Conservation (phyloP, 2,329 filamentous ascomycete species). For the Fusarium guadeloupense region DNA sequence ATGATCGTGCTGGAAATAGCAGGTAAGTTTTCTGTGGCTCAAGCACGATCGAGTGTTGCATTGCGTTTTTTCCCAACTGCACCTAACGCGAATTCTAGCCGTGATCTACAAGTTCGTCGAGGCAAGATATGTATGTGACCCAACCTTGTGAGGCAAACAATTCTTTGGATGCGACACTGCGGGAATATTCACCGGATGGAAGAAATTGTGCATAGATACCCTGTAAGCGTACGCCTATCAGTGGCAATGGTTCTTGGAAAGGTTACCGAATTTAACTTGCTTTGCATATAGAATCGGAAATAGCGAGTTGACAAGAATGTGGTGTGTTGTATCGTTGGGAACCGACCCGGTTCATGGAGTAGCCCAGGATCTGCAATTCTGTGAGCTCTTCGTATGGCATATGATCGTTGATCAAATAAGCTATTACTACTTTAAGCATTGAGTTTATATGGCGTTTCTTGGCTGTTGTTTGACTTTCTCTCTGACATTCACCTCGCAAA, state of each 20-base stretch:
- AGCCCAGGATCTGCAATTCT: neutral
- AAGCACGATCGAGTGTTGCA: constrained; percentile 18
- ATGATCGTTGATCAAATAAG: too few relatives aligned
- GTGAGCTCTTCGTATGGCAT: neutral
- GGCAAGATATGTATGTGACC: constrained; percentile 1
- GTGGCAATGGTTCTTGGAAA: neutral
- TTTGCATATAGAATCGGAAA: neutral
- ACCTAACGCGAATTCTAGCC: neutral
- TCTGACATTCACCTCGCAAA: too few relatives aligned
- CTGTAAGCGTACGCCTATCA: neutral
- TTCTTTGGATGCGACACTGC: neutral
- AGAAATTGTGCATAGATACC: neutral
- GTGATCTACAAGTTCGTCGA: constrained; percentile 17
- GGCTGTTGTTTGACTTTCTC: too few relatives aligned
- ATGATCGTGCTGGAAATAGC: constrained; percentile 5
- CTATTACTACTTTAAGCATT: neutral
- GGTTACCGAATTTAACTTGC: neutral
- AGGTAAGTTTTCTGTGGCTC: neutral
- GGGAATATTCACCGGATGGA: neutral
- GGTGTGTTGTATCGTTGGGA: neutral
- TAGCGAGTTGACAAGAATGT: neutral
- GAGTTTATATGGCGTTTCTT: too few relatives aligned
- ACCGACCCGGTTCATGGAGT: too few relatives aligned
- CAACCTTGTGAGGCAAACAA: constrained; percentile 19
- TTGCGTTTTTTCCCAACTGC: constrained; percentile 2